Conservation (phyloP, 2,329 filamentous ascomycete genomes). For the Emydomyces testavorans region DNA sequence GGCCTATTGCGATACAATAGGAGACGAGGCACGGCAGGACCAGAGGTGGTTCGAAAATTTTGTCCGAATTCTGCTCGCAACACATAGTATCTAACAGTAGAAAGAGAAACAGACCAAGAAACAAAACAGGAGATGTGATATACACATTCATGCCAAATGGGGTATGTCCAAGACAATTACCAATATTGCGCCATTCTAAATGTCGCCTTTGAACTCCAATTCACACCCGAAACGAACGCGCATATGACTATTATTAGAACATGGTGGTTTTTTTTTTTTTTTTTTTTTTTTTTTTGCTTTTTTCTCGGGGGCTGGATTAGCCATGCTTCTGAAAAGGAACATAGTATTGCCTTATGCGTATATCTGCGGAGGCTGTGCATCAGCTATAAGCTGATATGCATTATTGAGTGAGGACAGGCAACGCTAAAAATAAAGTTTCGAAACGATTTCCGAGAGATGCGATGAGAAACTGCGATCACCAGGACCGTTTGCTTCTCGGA, state of each 20-base stretch:
- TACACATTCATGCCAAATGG: constrained; percentile 1
- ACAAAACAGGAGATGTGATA: constrained; percentile 1
- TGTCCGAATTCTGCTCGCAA: constrained; percentile 9
- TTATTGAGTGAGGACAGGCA: not conserved
- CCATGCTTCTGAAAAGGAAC: not conserved
- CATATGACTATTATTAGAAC: constrained; percentile 4
- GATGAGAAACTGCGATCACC: constrained; percentile 10
- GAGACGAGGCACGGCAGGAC: not conserved
- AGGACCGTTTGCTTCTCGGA: constrained; percentile 14
- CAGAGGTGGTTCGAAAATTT: constrained; percentile 3
- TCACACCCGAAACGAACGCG: constrained; percentile 1
- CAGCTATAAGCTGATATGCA: not conserved
- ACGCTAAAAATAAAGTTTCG: not conserved
- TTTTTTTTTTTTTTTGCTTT: not conserved
- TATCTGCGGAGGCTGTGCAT: not conserved
- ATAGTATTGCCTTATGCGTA: not conserved
- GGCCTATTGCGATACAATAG: constrained; percentile 3
- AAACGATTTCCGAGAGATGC: not conserved
- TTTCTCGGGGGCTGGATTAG: not conserved
- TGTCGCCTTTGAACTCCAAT: not conserved
- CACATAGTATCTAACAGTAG: constrained; percentile 4
- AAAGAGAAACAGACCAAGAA: not conserved
- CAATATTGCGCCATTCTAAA: constrained; percentile 11
- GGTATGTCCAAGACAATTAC: constrained; percentile 4
- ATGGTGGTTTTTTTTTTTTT: not conserved